Evolutionary conservation across 2,329 filamentous ascomycete species (phyloP).

Genomic region (Diaporthe batatas): DNA sequence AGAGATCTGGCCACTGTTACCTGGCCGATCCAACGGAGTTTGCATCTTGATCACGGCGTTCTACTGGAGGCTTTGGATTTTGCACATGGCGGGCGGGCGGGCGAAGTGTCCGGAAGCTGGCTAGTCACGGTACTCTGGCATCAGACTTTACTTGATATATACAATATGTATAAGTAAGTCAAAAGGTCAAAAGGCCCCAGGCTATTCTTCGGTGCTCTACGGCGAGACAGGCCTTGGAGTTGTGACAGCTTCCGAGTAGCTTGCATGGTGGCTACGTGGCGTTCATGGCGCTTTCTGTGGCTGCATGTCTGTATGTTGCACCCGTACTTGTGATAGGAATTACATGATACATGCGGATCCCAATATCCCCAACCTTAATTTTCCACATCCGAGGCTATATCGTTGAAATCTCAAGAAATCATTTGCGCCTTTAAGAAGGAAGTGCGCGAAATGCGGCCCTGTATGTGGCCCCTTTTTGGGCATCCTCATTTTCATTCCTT

Average conservation of each 20-base stretch:
- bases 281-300: neutral
- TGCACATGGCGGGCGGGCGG: neutral
- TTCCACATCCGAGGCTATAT: neutral
- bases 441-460: neutral
- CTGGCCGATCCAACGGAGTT: constrained; percentile 30
- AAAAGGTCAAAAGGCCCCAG: neutral
- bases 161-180: constrained; percentile 23
- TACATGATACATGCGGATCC: too few relatives aligned
- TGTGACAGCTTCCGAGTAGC: neutral
- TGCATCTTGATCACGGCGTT: constrained; percentile 23
- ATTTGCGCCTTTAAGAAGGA: too few relatives aligned
- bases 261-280: neutral
- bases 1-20: constrained; percentile 5
- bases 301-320: neutral
- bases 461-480: neutral
- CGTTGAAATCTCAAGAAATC: neutral
- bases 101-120: neutral
- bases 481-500: neutral
- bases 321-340: neutral
- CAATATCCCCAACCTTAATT: neutral
- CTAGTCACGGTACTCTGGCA: constrained; percentile 5
- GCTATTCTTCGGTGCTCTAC: neutral
- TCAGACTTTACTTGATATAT: constrained; percentile 11
- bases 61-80: neutral
- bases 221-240: neutral